These are phyloP conservation scores for Adansonia gregorii DNA, from an alignment of 441 rosid genomes.

Conservation along the genomic window DNA sequence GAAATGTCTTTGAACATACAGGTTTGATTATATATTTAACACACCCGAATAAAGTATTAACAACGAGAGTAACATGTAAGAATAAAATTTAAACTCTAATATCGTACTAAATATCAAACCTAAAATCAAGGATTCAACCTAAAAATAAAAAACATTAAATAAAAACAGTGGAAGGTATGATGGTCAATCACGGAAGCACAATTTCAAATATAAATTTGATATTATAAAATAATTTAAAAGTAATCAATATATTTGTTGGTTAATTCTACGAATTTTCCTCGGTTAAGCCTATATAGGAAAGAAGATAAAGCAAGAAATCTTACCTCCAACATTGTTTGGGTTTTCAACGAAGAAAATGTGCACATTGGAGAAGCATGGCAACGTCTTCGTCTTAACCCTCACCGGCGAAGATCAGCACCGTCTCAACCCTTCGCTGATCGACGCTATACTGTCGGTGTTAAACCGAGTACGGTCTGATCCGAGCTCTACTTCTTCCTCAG, in stretches of 20 bases:
- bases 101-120: too few species aligned
- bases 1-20: too few species aligned
- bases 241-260: not conserved
- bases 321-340: not conserved
- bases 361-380: not conserved
- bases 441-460: constrained; percentile 45
- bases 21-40: too few species aligned
- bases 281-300: not conserved
- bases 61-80: too few species aligned
- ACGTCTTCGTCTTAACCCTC: too few species aligned
- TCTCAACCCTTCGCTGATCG: constrained; percentile 53
- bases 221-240: too few species aligned
- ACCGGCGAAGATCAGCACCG: constrained; percentile 61
- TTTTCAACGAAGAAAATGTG: not conserved
- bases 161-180: not conserved
- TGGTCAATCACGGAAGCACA: not conserved
- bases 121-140: too few species aligned
- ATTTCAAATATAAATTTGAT: too few species aligned
- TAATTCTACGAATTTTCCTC: not conserved
- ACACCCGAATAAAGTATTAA: too few species aligned
- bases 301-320: not conserved
- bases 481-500: constrained; percentile 38
- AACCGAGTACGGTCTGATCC: constrained; percentile 38
- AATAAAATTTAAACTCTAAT: too few species aligned
- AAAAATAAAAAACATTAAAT: too few species aligned